Conservation (phyloP, 2,329 filamentous ascomycete species). For the Fusarium goolgardi region DNA sequence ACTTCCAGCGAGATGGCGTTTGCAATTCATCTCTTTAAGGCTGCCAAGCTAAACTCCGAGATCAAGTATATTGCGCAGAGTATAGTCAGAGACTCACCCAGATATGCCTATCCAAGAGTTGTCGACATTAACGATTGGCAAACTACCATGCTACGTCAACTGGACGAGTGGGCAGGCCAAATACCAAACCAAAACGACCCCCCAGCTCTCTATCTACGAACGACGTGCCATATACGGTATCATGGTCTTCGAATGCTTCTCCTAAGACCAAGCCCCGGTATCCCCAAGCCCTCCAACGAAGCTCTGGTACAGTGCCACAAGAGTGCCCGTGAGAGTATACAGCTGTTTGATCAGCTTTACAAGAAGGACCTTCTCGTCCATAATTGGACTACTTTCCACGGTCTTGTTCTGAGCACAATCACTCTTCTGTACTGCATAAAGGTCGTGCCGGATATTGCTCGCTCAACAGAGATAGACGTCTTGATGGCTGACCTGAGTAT, state of each 20-base stretch:
- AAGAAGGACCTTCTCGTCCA: constrained; percentile 58
- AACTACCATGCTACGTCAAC: constrained; percentile 52
- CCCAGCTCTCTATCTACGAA: constrained; percentile 42
- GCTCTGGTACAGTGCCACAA: constrained; percentile 56
- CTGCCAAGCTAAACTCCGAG: constrained; percentile 63
- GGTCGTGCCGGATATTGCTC: constrained; percentile 56
- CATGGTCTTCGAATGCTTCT: constrained; percentile 62
- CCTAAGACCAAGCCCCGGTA: constrained; percentile 63
- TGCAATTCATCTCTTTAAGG: constrained; percentile 61
- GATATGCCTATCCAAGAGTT: constrained; percentile 61
- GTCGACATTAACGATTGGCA: constrained; percentile 61
- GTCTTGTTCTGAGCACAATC: constrained; percentile 60
- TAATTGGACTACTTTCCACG: constrained; percentile 62
- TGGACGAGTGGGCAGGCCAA: constrained; percentile 55
- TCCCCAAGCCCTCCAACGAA: constrained; percentile 59
- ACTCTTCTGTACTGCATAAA: constrained; percentile 65
- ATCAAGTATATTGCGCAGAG: constrained; percentile 69
- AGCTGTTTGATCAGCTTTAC: constrained; percentile 58
- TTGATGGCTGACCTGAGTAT: constrained; percentile 57
- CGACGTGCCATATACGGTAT: constrained; percentile 59
- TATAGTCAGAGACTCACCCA: constrained; percentile 59
- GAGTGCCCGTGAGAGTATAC: constrained; percentile 57
- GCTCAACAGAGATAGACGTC: constrained; percentile 52
- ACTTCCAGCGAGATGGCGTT: constrained; percentile 50
- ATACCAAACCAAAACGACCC: constrained; percentile 48